A percentile compares a stretch with the other conserved stretches of the same genome.
These are phyloP conservation scores for Arthromyces matolae DNA, from an alignment of 768 basidiomycete species.

Conservation along the genomic window DNA sequence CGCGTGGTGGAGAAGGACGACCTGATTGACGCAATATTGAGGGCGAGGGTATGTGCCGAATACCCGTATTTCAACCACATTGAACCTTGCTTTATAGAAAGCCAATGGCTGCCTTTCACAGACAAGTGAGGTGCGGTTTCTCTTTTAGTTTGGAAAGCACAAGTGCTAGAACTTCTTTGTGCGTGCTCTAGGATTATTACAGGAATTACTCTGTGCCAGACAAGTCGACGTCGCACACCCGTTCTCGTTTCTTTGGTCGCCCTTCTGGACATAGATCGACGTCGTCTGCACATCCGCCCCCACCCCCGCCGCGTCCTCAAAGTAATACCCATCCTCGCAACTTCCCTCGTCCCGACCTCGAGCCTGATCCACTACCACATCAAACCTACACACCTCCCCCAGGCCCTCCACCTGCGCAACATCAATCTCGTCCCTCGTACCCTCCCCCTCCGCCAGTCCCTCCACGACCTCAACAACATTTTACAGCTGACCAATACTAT, in stretches of 20 bases:
- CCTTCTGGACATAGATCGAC: slow-evolving; percentile 25
- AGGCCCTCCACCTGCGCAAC: slow-evolving; percentile 21
- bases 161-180: not conserved
- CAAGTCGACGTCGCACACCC: slow-evolving; percentile 26
- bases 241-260: slow-evolving; percentile 49
- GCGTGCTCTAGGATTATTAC: slow-evolving; percentile 46
- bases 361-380: slow-evolving; percentile 37
- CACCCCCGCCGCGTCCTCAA: slow-evolving; percentile 30
- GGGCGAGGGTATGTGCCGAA: slow-evolving; percentile 42
- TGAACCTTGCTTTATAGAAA: slow-evolving; percentile 33
- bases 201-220: slow-evolving; percentile 61
- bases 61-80: not conserved
- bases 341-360: slow-evolving; percentile 66
- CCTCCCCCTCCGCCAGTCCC: slow-evolving; percentile 21
- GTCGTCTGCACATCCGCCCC: slow-evolving; percentile 23
- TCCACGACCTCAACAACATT: slow-evolving; percentile 20
- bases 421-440: slow-evolving; percentile 15
- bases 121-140: slow-evolving; percentile 50
- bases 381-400: slow-evolving; percentile 21
- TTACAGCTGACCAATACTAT: slow-evolving; percentile 10
- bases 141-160: not conserved
- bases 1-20: slow-evolving; percentile 77
- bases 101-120: slow-evolving; percentile 58
- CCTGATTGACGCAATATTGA: slow-evolving; percentile 61
- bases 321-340: slow-evolving; percentile 22